Conservation (phyloP, 371 early-diverging fungal genomes). For the Saksenaea oblongispora region DNA sequence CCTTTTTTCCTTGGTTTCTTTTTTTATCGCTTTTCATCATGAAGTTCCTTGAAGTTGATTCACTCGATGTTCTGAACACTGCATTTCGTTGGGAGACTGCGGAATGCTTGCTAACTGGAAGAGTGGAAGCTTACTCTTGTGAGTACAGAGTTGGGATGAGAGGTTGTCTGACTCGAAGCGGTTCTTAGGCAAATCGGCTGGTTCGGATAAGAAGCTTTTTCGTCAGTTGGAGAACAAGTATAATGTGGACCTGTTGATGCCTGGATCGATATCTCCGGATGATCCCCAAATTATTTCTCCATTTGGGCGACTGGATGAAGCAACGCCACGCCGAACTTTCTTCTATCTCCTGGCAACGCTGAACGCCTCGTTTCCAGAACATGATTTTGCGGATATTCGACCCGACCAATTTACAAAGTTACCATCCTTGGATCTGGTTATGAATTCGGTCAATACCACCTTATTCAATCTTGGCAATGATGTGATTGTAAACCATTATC, state of each 20-base stretch:
- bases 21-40: constrained; percentile 13
- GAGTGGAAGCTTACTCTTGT: constrained; percentile 92
- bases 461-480: constrained; percentile 83
- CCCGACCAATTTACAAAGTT: constrained; percentile 87
- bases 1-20: not conserved
- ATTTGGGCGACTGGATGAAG: constrained; percentile 81
- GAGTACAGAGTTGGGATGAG: constrained; percentile 25
- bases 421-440: constrained; percentile 68
- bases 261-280: constrained; percentile 58
- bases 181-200: constrained; percentile 80
- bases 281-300: constrained; percentile 67
- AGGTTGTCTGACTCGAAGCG: no score
- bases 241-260: constrained; percentile 51
- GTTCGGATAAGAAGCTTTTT: constrained; percentile 86
- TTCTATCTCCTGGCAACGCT: constrained; percentile 91
- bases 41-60: constrained; percentile 52
- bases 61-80: constrained; percentile 58
- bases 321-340: constrained; percentile 79
- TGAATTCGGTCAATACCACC: constrained; percentile 85
- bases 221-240: constrained; percentile 81
- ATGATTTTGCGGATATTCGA: constrained; percentile 90
- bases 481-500: constrained; percentile 45
- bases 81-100: constrained; percentile 62
- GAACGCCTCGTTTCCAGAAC: constrained; percentile 93
- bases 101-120: constrained; percentile 68